phyloP scores from a whole-genome alignment of 2,329 filamentous ascomycete genomes.

The Exophiala mesophila region DNA sequence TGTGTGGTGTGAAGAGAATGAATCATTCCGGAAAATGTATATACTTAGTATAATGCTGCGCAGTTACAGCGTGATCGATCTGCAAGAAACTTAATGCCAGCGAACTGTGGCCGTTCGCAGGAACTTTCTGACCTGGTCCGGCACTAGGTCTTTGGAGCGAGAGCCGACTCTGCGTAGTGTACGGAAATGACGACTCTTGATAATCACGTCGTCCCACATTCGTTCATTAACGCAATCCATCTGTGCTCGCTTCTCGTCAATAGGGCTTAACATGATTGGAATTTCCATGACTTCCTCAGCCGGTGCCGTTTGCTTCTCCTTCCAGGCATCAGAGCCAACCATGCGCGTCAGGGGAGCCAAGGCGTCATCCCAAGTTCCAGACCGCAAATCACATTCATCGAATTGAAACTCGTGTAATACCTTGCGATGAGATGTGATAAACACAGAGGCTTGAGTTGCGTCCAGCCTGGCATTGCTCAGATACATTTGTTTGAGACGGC shows the following conservation, averaged over 20 bases:
- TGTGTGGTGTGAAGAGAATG: no score
- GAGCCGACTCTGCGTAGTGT: slow-evolving; percentile 18
- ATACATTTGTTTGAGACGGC: slow-evolving; percentile 61
- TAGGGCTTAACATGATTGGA: slow-evolving; percentile 34
- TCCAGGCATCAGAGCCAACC: slow-evolving; percentile 34
- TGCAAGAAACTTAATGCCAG: slow-evolving; percentile 23
- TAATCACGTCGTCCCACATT: slow-evolving; percentile 26
- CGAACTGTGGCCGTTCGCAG: slow-evolving; percentile 18
- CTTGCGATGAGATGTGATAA: slow-evolving; percentile 62
- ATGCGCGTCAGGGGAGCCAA: slow-evolving; percentile 61
- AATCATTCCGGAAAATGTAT: no score
- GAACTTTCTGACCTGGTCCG: slow-evolving; percentile 21
- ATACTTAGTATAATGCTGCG: no score
- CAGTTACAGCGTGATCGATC: no score
- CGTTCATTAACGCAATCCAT: slow-evolving; percentile 27
- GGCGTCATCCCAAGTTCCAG: slow-evolving; percentile 75
- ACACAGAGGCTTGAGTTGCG: slow-evolving; percentile 62
- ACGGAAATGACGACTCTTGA: slow-evolving; percentile 17
- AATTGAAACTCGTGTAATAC: slow-evolving; percentile 75
- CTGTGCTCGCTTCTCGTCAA: slow-evolving; percentile 23
- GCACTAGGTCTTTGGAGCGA: slow-evolving; percentile 21
- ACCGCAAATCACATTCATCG: slow-evolving; percentile 65
- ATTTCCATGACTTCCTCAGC: slow-evolving; percentile 36
- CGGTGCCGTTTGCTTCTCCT: slow-evolving; percentile 26
- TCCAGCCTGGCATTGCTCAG: slow-evolving; percentile 70